Evolutionary conservation across 805 yeast genomes (phyloP).

Genomic region (Candida verbasci): DNA sequence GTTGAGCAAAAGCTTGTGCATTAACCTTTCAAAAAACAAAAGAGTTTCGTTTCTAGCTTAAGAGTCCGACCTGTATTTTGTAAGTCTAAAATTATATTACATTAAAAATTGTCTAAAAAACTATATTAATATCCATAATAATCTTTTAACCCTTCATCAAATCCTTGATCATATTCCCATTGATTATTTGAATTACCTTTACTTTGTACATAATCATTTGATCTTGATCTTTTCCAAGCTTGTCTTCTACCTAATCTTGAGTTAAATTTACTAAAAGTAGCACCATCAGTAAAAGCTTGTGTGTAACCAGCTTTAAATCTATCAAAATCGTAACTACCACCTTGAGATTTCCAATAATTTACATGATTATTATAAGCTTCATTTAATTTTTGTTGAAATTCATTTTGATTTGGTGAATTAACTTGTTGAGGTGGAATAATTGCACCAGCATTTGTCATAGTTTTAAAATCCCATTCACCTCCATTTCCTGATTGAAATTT

Average conservation of each 20-base stretch:
- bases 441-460: constrained; percentile 65
- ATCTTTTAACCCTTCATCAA: constrained; percentile 53
- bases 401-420: constrained; percentile 36
- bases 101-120: too few species aligned
- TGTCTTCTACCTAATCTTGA: constrained; percentile 69
- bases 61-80: too few species aligned
- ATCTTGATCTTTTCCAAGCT: constrained; percentile 65
- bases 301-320: constrained; percentile 75
- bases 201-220: constrained; percentile 51
- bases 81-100: too few species aligned
- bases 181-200: constrained; percentile 54
- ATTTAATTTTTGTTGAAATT: constrained; percentile 37
- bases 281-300: constrained; percentile 70
- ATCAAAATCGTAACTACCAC: constrained; percentile 67
- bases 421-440: constrained; percentile 17
- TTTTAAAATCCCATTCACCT: constrained; percentile 93
- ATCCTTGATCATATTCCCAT: constrained; percentile 95
- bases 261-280: constrained; percentile 62
- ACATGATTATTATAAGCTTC: constrained; percentile 43
- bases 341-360: constrained; percentile 55
- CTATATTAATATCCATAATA: constrained; percentile 28
- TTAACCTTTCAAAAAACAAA: background rate
- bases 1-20: constrained; percentile 58
- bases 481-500: constrained; percentile 87
- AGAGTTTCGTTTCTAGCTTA: too few species aligned